Base-by-base conservation (phyloP, 2,329 filamentous ascomycete genomes). In the Neobulgaria alba region DNA sequence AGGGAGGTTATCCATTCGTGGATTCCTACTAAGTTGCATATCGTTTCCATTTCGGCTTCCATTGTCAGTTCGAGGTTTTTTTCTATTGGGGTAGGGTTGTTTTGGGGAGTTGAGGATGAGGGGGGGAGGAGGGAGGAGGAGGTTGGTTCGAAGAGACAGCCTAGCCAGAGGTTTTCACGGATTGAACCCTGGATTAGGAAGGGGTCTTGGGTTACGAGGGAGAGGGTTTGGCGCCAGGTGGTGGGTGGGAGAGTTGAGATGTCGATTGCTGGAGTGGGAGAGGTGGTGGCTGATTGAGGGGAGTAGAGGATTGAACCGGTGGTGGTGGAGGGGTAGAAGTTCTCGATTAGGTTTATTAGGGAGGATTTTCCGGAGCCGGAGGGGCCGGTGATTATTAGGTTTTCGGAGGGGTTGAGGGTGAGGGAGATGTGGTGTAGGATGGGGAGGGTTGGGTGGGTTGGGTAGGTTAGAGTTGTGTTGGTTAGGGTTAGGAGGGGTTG, bases 341-440 rank as follows among this genome's bases (percentile, higher is more conserved):
- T 82, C 60, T 95, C 89, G 29, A 95, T 68, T 3, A 95, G 71
- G 3, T 85, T 86, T 43, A 82, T 67, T 37, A 78, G 74, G 14
- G 77, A 82, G 1, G 73, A 79, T 53, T 83, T 83, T 1, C 78
- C 79, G 54, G 83, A 92, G 4, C 90, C 90, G 4, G 63, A 41
- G 12, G 38, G 38, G 7, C 42, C 42, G 5, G 41, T 38, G 10
- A 45, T 40, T 5, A 30, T 34, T 5, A 89, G 93, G 5, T 83
- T 87, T 65, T 94, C 92, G 14, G 89, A 88, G 2, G 86, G 65
- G 18, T 67, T 61, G 39, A 83, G 71, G 2, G 26, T 35, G 33
- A 43, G 38, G 16, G 15, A 19, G 26, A 48, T 42, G 9, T 36
- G 39, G 26, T 42, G 30, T 5, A 48, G 26, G 4, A 50, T 41